phyloP scores from a whole-genome alignment of 768 basidiomycete genomes.

The Phylloporus sp. region DNA sequence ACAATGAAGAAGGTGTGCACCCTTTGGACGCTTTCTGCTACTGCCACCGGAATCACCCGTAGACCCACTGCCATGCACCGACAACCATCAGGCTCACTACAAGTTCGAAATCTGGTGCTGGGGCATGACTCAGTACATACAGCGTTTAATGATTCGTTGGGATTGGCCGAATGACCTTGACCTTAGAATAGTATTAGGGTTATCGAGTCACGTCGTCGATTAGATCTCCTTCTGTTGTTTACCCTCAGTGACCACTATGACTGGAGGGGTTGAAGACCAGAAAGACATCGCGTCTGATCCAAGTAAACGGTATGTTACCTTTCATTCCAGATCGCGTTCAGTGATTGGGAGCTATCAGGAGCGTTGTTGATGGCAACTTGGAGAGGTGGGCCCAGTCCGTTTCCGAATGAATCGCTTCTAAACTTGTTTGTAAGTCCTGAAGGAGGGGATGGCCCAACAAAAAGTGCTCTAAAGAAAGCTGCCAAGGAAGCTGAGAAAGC shows the following conservation, averaged over 20 bases:
- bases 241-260: conserved; percentile 14
- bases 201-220: neutral
- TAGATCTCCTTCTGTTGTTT: conserved; percentile 15
- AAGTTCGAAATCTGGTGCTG: neutral
- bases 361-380: conserved; percentile 4
- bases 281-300: neutral
- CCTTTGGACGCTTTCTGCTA: neutral
- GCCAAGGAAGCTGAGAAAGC: conserved; percentile 91
- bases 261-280: neutral
- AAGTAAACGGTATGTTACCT: conserved; percentile 3
- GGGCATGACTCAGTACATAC: no score
- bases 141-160: neutral
- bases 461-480: conserved; percentile 87
- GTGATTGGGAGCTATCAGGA: conserved; percentile 5
- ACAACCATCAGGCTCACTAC: no score
- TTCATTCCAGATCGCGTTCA: neutral
- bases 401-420: neutral
- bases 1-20: neutral
- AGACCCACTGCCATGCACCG: no score
- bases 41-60: neutral
- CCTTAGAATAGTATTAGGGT: conserved; percentile 16
- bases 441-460: conserved; percentile 56
- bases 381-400: conserved; percentile 9
- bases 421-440: conserved; percentile 17
- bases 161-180: conserved; percentile 12